Conservation (phyloP, 192 early-diverging fungal genomes). For the Coemansia furcata region DNA sequence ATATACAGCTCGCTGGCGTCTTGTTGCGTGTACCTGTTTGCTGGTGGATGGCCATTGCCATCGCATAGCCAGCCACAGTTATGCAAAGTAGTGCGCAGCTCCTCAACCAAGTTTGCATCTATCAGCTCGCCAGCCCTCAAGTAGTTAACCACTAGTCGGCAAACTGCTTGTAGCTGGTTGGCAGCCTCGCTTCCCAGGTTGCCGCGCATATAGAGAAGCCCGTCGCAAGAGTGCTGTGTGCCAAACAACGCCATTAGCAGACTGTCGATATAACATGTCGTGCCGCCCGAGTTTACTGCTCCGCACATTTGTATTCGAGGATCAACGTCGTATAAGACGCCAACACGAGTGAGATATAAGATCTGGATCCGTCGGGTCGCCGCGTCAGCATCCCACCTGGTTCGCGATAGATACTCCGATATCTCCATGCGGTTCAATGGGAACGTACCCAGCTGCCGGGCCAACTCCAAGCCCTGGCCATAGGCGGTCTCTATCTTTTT, state of each 20-base stretch:
- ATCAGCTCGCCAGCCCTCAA: slow-evolving; percentile 62
- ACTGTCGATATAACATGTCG: slow-evolving; percentile 68
- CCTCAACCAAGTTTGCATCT: slow-evolving; percentile 50
- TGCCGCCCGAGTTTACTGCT: slow-evolving; percentile 60
- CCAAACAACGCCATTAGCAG: slow-evolving; percentile 69
- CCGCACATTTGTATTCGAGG: slow-evolving; percentile 33
- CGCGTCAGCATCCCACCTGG: slow-evolving; percentile 19
- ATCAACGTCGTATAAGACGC: slow-evolving; percentile 25
- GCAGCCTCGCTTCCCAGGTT: slow-evolving; percentile 42
- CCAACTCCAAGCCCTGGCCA: slow-evolving; percentile 12
- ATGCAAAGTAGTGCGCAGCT: slow-evolving; percentile 54
- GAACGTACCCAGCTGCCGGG: slow-evolving; percentile 16
- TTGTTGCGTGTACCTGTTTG: slow-evolving; percentile 53
- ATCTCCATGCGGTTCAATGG: slow-evolving; percentile 20
- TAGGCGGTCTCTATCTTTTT: slow-evolving; percentile 14
- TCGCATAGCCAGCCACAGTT: slow-evolving; percentile 52
- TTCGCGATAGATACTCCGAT: slow-evolving; percentile 11
- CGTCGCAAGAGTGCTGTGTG: slow-evolving; percentile 58
- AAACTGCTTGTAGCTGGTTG: slow-evolving; percentile 53
- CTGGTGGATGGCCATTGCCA: not conserved
- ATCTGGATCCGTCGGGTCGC: slow-evolving; percentile 21
- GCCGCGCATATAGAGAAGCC: slow-evolving; percentile 54
- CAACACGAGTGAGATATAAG: slow-evolving; percentile 26
- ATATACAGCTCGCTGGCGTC: slow-evolving; percentile 70
- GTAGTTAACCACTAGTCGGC: slow-evolving; percentile 58